phyloP scores from a whole-genome alignment of 2,329 filamentous ascomycete species.

The Aureobasidium vineae region DNA sequence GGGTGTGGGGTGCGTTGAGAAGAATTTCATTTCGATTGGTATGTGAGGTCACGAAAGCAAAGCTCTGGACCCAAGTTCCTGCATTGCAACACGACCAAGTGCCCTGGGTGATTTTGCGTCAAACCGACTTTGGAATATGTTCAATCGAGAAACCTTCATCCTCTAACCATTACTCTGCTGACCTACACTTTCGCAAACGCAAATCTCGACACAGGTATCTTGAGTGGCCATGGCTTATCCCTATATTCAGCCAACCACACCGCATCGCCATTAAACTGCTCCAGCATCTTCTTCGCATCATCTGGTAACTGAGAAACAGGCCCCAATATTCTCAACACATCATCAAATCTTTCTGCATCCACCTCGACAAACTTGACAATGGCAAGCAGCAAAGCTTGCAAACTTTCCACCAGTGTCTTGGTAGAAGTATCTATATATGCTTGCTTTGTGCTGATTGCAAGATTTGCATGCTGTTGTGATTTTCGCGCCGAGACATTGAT shows the following conservation, averaged over 20 bases:
- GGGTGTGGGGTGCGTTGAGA: too few relatives aligned
- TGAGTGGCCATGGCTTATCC: not conserved
- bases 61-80: too few relatives aligned
- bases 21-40: too few relatives aligned
- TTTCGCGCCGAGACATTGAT: not conserved
- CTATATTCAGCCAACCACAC: slow-evolving; percentile 62
- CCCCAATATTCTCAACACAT: slow-evolving; percentile 62
- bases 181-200: slow-evolving; percentile 4
- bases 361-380: slow-evolving; percentile 63
- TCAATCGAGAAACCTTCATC: too few relatives aligned
- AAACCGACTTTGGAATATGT: too few relatives aligned
- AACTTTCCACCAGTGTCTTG: slow-evolving; percentile 63
- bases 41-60: too few relatives aligned
- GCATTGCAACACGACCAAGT: too few relatives aligned
- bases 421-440: slow-evolving; percentile 49
- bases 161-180: too few relatives aligned
- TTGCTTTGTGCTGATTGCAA: not conserved
- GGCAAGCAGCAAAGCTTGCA: slow-evolving; percentile 58
- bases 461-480: not conserved
- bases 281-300: slow-evolving; percentile 58
- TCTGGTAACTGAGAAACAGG: slow-evolving; percentile 40
- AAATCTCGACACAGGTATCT: not conserved
- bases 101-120: too few relatives aligned
- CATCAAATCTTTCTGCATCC: slow-evolving; percentile 69
- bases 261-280: slow-evolving; percentile 67